These are phyloP conservation scores for Lasiodiplodia theobromae DNA, from an alignment of 2,329 filamentous ascomycete genomes.

Conservation along the genomic window DNA sequence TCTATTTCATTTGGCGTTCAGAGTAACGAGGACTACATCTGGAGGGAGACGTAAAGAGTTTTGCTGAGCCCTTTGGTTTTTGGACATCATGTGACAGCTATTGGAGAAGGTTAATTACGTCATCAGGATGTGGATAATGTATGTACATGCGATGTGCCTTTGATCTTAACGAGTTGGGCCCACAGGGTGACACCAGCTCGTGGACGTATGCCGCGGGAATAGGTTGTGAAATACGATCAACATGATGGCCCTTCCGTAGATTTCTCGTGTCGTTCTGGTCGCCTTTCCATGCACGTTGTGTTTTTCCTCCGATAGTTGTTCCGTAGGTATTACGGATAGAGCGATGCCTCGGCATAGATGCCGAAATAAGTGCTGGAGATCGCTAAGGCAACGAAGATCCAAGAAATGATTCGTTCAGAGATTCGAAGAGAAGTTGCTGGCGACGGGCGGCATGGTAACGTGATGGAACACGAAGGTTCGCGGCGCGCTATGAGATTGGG, in stretches of 20 bases:
- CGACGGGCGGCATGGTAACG: too few species aligned
- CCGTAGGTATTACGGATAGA: background rate
- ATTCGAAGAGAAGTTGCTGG: too few species aligned
- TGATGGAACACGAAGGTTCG: too few species aligned
- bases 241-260: background rate
- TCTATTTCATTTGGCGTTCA: background rate
- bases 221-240: background rate
- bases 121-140: background rate
- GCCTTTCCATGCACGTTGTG: background rate
- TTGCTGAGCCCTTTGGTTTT: background rate
- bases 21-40: background rate
- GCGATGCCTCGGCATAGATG: background rate
- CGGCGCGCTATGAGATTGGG: too few species aligned
- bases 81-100: background rate
- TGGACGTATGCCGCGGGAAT: background rate
- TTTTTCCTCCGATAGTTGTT: background rate
- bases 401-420: too few species aligned
- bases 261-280: background rate
- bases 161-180: background rate
- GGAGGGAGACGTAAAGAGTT: background rate
- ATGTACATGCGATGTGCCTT: background rate
- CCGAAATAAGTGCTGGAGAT: background rate
- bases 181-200: too few species aligned
- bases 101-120: background rate
- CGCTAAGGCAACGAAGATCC: background rate